These are phyloP conservation scores for Colletotrichum trifolii DNA, from an alignment of 2,329 filamentous ascomycete genomes.

Conservation along the genomic window DNA sequence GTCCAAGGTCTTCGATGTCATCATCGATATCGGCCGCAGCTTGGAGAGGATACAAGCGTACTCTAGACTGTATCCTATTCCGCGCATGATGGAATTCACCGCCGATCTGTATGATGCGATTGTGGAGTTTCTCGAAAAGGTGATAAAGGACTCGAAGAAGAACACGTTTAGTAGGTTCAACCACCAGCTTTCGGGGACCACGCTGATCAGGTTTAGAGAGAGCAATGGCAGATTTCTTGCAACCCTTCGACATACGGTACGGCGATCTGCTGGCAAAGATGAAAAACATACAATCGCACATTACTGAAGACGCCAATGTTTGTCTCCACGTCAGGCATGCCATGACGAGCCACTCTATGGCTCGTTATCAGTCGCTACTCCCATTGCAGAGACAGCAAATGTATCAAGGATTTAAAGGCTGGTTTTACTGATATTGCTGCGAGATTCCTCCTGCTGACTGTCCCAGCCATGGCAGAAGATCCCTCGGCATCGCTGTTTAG, in stretches of 20 bases:
- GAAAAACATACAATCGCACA: conserved; percentile 29
- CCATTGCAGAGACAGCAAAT: conserved; percentile 33
- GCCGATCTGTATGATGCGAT: conserved; percentile 42
- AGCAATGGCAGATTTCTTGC: conserved; percentile 17
- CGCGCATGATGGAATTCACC: conserved; percentile 42
- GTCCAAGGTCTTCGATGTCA: conserved; percentile 40
- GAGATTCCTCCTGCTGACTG: background rate
- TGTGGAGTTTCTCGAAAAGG: conserved; percentile 41
- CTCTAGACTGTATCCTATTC: conserved; percentile 40
- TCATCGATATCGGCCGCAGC: conserved; percentile 41
- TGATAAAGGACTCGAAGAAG: conserved; percentile 38
- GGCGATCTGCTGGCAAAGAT: conserved; percentile 37
- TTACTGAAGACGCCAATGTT: conserved; percentile 37
- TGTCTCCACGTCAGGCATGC: conserved; percentile 35
- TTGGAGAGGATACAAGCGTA: conserved; percentile 40
- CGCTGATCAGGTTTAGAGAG: conserved; percentile 9
- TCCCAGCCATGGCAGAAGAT: conserved; percentile 25
- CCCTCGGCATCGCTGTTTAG: conserved; percentile 27
- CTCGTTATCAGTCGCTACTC: conserved; percentile 32
- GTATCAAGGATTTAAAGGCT: conserved; percentile 24
- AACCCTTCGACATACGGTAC: conserved; percentile 37
- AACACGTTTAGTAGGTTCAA: conserved; percentile 12
- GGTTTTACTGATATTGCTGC: background rate
- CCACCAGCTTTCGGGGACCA: too few species aligned
- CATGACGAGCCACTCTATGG: conserved; percentile 34